Base-by-base conservation (phyloP, 2,329 filamentous ascomycete species). In the Amphichorda felina region DNA sequence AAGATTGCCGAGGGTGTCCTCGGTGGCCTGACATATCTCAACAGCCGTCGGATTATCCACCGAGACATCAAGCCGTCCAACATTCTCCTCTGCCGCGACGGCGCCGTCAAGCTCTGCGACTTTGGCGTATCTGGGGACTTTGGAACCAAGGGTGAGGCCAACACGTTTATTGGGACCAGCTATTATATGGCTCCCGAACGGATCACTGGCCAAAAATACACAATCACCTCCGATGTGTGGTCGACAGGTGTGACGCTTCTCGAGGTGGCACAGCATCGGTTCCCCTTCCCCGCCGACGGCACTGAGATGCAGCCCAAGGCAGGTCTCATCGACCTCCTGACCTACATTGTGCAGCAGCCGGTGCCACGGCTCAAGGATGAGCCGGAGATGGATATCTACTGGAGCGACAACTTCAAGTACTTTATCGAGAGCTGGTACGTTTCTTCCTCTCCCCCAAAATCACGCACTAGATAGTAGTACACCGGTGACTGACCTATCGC, bases 101-200 rank as follows among this genome's bases (percentile, higher is more conserved):
- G 91, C 24, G 83, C 94, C 48, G 89, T 98, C 45, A 98, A 98
- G 63, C 75, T 98, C 13, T 98, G 91, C 63, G 91, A 98, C 62
- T 98, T 98, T 55, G 91, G 91, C 48, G 91, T 98, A 33, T 94
- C 84, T 40, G 91, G 91, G 45, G 91, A 96, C 57, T 96, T 96
- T 53, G 93, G 91, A 44, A 98, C 91, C 34, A 96, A 98, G 59
- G 91, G 91, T 36, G 91, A 96, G 55, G 91, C 91, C 44, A 95
- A 96, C 57, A 98, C 91, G 0, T 98, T 98, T 53, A 98, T 98
- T 53, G 91, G 91, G 43, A 98, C 91, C 10, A 94, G 85, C 41
- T 98, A 96, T 57, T 98, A 98, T 66, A 98, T 98, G 91, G 91
- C 91, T 4, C 91, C 91, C 0, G 91, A 98, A 59, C 82, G 91